Evolutionary conservation across 2,329 filamentous ascomycete species (phyloP).

Genomic region (Aspergillus uvarum): DNA sequence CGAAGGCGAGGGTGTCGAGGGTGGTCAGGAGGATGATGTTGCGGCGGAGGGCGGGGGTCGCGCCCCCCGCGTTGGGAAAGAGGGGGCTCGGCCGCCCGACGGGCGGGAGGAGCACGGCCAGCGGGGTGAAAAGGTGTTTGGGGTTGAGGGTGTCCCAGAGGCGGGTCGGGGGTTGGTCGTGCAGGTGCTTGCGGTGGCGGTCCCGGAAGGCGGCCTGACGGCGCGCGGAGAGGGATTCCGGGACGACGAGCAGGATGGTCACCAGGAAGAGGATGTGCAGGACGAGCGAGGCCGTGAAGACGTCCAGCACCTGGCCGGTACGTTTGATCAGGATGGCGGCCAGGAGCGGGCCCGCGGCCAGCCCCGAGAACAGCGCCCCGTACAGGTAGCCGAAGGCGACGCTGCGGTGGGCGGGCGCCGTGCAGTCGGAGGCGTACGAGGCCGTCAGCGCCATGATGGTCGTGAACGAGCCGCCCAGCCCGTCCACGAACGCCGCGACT

Average conservation of each 20-base stretch:
- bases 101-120: slow-evolving; percentile 74
- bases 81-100: slow-evolving; percentile 28
- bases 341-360: slow-evolving; percentile 80
- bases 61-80: slow-evolving; percentile 55
- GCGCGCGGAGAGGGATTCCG: slow-evolving; percentile 77
- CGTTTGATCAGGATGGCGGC: slow-evolving; percentile 76
- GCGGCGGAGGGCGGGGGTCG: slow-evolving; percentile 61
- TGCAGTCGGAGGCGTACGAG: slow-evolving; percentile 88
- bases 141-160: slow-evolving; percentile 36
- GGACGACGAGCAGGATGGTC: slow-evolving; percentile 69
- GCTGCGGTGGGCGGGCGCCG: slow-evolving; percentile 72
- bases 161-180: slow-evolving; percentile 22
- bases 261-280: slow-evolving; percentile 73
- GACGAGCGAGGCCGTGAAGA: slow-evolving; percentile 78
- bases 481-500: slow-evolving; percentile 74
- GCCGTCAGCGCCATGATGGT: slow-evolving; percentile 75
- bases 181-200: slow-evolving; percentile 55
- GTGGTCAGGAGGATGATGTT: slow-evolving; percentile 81
- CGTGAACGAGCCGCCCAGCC: slow-evolving; percentile 84
- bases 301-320: slow-evolving; percentile 71
- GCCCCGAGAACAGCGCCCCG: slow-evolving; percentile 82
- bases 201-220: slow-evolving; percentile 70
- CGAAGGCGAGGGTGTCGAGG: slow-evolving; percentile 79
- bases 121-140: slow-evolving; percentile 70
- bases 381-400: slow-evolving; percentile 89